Evolutionary conservation across 2,329 filamentous ascomycete species (phyloP), one percentile per base, ranked within the genome.

Genomic region (Fusarium concolor): DNA sequence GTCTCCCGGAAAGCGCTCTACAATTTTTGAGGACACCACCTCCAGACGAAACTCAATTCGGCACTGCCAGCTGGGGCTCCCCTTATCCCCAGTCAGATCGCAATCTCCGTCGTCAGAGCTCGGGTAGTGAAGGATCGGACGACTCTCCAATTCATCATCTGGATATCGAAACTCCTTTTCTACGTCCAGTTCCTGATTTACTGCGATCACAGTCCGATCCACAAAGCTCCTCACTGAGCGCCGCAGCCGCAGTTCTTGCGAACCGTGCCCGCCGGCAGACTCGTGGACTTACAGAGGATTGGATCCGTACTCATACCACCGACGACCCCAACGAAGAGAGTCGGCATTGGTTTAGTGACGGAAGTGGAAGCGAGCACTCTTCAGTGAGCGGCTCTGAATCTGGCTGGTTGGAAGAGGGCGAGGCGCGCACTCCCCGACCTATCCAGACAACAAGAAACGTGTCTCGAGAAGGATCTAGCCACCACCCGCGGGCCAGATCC

Each of bases 51-150:
- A 75, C 74, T 41, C 79, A 78, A 59, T 89, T 86, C 77, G 84
- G 85, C 63, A 96, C 93, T 45, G 91, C 93, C 47, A 94, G 91
- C 77, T 97, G 94, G 94, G 94, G 94, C 57, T 97, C 94, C 54
- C 94, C 94, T 22, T 97, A 97, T 80, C 90, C 92, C 56, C 86
- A 85, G 65, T 86, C 90, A 38, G 90, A 87, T 58, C 78, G 77
- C 71, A 79, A 84, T 62, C 80, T 85, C 55, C 84, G 83, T 52
- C 80, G 79, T 54, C 79, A 82, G 65, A 88, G 86, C 71, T 82
- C 83, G 68, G 86, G 85, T 75, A 90, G 87, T 77, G 87, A 85
- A 71, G 79, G 79, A 59, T 89, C 86, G 4, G 87, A 88, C 72
- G 87, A 87, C 65, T 87, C 84, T 43, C 87, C 85, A 1, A 83